Evolutionary conservation across 148 eudicot genomes (phyloP).

Genomic region (Simmondsia chinensis): DNA sequence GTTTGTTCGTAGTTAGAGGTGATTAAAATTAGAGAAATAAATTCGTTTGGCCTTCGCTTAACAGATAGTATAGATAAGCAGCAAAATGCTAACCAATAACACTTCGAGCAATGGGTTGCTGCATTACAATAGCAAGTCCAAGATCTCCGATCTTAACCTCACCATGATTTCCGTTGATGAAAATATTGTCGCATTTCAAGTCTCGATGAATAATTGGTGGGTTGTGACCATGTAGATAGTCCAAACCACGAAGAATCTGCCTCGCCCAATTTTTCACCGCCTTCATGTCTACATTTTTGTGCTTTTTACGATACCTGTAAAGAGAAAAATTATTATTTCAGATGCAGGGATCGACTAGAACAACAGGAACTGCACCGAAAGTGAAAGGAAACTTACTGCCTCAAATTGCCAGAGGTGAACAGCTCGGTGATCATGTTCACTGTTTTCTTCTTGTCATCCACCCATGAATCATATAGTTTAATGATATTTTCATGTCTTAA

Average conservation of each 20-base stretch:
- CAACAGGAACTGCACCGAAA: neutral
- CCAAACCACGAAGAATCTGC: constrained; percentile 78
- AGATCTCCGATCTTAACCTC: constrained; percentile 92
- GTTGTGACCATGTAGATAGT: constrained; percentile 72
- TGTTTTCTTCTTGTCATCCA: constrained; percentile 78
- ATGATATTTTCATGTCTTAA: constrained; percentile 78
- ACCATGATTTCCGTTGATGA: constrained; percentile 82
- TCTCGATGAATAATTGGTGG: constrained; percentile 81
- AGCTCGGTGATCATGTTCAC: constrained; percentile 92
- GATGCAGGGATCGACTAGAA: neutral
- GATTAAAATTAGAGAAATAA: no score
- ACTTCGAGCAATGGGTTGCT: constrained; percentile 64
- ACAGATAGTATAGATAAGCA: no score
- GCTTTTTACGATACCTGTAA: constrained; percentile 65
- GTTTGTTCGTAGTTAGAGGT: no score
- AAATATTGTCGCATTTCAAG: constrained; percentile 86
- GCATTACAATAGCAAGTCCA: constrained; percentile 80
- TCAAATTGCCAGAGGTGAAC: constrained; percentile 83
- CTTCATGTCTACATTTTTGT: constrained; percentile 78
- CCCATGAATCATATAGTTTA: constrained; percentile 77
- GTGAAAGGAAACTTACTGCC: constrained; percentile 52
- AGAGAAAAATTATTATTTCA: constrained; percentile 8
- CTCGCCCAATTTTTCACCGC: constrained; percentile 94
- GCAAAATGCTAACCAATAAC: constrained; percentile 55
- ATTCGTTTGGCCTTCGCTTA: no score